Base-by-base conservation (phyloP, 148 eudicot genomes). In the Rhododendron ferrugineum region DNA sequence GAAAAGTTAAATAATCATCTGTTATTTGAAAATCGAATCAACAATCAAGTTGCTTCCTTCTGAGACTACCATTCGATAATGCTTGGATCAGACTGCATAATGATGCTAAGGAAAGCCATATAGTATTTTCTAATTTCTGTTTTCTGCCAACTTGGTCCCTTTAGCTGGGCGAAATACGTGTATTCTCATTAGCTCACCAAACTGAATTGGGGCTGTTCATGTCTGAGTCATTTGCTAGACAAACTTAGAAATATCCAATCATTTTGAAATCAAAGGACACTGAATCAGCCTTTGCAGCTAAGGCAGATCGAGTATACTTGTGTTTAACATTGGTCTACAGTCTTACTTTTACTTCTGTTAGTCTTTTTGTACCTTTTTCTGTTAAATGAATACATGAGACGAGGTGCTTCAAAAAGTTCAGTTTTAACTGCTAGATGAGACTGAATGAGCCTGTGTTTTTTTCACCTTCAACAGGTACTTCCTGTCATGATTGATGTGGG, bases 401-500 rank as follows among this genome's bases (percentile, higher is more conserved):
- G 9, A 4, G 26, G 30, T 77, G 46, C 30, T 40, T 11, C 50
- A 40, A 42, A 77, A 77, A 42, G 11, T 75, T 15, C 50, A 40
- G 30, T 78, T 78, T 78, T 46, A 46, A 78, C 56, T 78, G 52
- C 80, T 66, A 26, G 73, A 66, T 26, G 73, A 66, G 32, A 66
- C 73, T 66, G 72, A 64, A 64, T 64, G 72, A 64, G 14, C 72
- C 58, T 47, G 5, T 10, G 56, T 80, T 34, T 47, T 79, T 37
- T 85, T 82, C 83, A 2, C 40, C 37, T 78, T 72, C 70, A 56
- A 52, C 90, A 97, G 99, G 98, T 97, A 81, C 95, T 97, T 81
- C 99, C 99, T 89, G 95, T 97, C 83, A 94, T 95, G 98, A 92
- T 96, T 89, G 99, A 97, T 87, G 98, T 97, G 86, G 99, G 99